Evolutionary conservation across 176 grass and related monocot genomes (phyloP).

Genomic region (Avena eriantha): DNA sequence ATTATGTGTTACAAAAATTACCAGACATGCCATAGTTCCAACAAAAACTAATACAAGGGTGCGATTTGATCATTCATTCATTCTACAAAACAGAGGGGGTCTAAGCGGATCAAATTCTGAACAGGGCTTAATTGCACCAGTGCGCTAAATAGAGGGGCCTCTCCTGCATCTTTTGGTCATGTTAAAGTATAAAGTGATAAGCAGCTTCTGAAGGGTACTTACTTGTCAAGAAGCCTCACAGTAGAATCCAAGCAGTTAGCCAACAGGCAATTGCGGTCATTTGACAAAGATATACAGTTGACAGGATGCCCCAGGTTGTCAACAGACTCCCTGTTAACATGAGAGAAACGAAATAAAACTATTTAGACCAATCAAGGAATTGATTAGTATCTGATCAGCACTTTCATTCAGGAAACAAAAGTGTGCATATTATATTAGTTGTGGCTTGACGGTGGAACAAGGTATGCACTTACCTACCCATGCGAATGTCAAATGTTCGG

Average conservation of each 20-base stretch:
- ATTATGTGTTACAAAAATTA: neutral
- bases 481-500: conserved; percentile 92
- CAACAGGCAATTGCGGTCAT: conserved; percentile 86
- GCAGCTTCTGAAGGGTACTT: conserved; percentile 34
- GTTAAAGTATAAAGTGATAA: neutral
- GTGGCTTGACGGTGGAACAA: neutral
- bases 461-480: conserved; percentile 70
- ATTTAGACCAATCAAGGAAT: conserved; percentile 4
- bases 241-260: conserved; percentile 96
- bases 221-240: conserved; percentile 85
- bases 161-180: conserved; percentile 20
- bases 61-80: neutral
- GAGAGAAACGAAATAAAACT: conserved; percentile 32
- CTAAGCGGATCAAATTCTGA: neutral
- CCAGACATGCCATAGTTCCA: neutral
- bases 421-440: neutral
- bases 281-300: conserved; percentile 93
- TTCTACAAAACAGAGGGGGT: conserved; percentile 22
- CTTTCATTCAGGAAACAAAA: neutral
- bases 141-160: neutral
- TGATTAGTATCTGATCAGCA: neutral
- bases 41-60: conserved; percentile 28
- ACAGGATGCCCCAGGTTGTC: conserved; percentile 85
- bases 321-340: conserved; percentile 73
- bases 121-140: neutral